Percentiles rank a stretch among this genome's conserved stretches.
Evolutionary conservation across 2,329 filamentous ascomycete species (phyloP).

Genomic region (Fusarium succisae): DNA sequence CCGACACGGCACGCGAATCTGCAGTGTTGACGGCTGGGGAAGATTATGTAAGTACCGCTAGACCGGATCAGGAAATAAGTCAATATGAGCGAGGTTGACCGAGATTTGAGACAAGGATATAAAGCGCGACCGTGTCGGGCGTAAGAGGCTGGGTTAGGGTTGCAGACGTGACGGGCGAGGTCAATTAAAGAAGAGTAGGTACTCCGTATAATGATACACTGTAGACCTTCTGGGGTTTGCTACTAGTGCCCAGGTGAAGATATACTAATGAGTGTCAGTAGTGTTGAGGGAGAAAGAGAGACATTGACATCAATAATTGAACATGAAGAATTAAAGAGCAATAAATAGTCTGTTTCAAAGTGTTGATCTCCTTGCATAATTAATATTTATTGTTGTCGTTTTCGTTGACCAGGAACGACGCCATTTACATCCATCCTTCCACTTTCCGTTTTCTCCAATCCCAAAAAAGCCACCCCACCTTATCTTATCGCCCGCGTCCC

Average conservation of each 20-base stretch:
- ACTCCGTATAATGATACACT: neutral
- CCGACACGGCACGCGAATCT: constrained; percentile 20
- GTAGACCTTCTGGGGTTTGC: neutral
- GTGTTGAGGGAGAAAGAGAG: neutral
- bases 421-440: neutral
- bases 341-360: neutral
- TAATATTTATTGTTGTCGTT: constrained; percentile 23
- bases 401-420: constrained; percentile 20
- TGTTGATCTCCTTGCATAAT: neutral
- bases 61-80: constrained; percentile 32
- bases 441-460: neutral
- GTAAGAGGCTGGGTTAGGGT: constrained; percentile 26
- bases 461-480: constrained; percentile 15
- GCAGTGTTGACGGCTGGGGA: constrained; percentile 7
- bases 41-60: constrained; percentile 19
- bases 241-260: neutral
- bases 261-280: neutral
- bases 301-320: neutral
- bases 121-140: constrained; percentile 27
- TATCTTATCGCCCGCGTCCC: constrained; percentile 35
- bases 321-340: neutral
- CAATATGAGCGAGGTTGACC: constrained; percentile 37
- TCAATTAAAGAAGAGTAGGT: neutral
- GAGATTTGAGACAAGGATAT: constrained; percentile 4
- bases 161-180: constrained; percentile 15